Base-by-base conservation (phyloP, 306 rosid genomes). In the Gleditsia sinensis region DNA sequence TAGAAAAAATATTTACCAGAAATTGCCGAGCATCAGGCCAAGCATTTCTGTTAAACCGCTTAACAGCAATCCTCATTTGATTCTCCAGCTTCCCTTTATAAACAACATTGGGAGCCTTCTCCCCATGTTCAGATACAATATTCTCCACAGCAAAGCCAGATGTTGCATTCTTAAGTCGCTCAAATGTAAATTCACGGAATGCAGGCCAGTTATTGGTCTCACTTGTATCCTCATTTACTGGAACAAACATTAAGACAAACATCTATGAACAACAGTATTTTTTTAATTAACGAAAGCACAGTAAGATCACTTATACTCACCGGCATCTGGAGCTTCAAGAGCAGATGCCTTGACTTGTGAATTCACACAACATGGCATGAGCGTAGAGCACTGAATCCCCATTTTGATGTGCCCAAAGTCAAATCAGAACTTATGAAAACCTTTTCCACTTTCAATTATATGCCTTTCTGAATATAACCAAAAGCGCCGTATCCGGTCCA, bases 51-150 rank as follows among this genome's bases (percentile, higher is more conserved):
- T 87, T 91, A 54, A 91, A 91, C 54, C 91, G 88, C 67, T 91
- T 91, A 60, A 91, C 92, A 57, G 88, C 91, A 70, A 91, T 86
- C 76, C 97, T 82, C 76, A 64, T 78, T 68, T 91, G 97, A 88
- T 85, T 91, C 78, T 87, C 95, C 70, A 85, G 85, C 81, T 91
- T 91, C 78, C 97, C 97, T 79, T 79, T 91, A 77, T 89, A 91
- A 69, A 91, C 97, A 82, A 91, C 86, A 79, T 91, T 91, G 9
- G 97, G 95, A 77, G 95, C 97, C 74, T 86, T 91, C 86, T 91
- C 92, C 54, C 92, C 97, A 71, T 89, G 97, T 79, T 91, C 97
- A 42, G 95, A 91, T 55, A 87, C 94, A 79, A 91, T 91, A 71
- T 89, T 89, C 79, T 89, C 97, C 39, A 87, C 97, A 30, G 95